Evolutionary conservation across 495 filamentous ascomycete species (phyloP), one percentile per base, ranked within the genome.

Genomic region (Aspergillus taichungensis): DNA sequence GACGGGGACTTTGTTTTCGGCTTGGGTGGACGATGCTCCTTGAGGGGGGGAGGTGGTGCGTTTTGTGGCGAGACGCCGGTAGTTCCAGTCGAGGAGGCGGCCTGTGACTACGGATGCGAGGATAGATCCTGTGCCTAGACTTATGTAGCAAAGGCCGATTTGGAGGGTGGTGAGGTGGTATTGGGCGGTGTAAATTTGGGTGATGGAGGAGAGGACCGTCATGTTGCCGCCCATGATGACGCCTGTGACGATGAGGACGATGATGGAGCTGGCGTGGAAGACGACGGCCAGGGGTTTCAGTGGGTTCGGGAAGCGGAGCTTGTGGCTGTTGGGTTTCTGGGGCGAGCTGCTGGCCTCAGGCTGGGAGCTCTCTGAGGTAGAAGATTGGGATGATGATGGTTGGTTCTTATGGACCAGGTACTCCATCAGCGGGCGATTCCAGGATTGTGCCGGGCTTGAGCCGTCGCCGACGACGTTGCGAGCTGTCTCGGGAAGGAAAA

Each of bases 231-330:
- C 50, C 42, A 62, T 64, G 24, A 53, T 52, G 28, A 55, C 39
- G 27, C 46, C 54, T 34, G 71, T 61, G 12, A 60, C 65, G 18
- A 67, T 51, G 31, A 82, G 61, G 24, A 75, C 37, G 34, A 79
- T 59, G 47, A 75, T 73, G 9, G 77, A 55, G 42, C 81, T 77
- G 45, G 67, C 61, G 30, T 74, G 73, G 18, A 76, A 63, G 5
- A 70, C 68, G 37, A 80, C 64, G 47, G 69, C 69, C 31, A 70
- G 52, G 5, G 48, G 50, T 12, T 50, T 48, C 11, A 61, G 50
- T 32, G 45, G 50, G 18, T 62, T 57, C 2, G 52, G 52, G 43
- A 60, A 51, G 31, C 52, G 49, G 18, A 59, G 41, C 13, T 46
- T 53, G 28, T 49, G 40, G 27, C 46, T 40, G 7, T 40, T 33